phyloP scores from a whole-genome alignment of 106 monocot species.

The Cymbidium sinense region DNA sequence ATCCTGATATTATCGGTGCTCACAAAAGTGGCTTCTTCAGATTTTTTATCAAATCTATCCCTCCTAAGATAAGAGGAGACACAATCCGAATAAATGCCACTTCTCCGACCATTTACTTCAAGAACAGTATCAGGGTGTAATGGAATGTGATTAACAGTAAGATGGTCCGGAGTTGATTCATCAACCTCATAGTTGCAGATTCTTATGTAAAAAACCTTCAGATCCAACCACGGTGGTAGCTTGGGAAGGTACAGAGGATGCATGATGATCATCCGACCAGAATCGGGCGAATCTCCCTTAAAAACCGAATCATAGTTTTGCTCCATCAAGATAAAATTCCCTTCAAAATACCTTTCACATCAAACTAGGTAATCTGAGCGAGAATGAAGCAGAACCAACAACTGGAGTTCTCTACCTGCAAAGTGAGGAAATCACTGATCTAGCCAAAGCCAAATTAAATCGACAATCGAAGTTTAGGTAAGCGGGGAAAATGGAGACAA shows the following conservation, averaged over 20 bases:
- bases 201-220: slow-evolving; percentile 48
- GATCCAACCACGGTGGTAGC: slow-evolving; percentile 26
- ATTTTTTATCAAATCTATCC: slow-evolving; percentile 52
- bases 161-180: slow-evolving; percentile 34
- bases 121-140: slow-evolving; percentile 22
- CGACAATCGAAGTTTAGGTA: background rate
- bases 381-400: background rate
- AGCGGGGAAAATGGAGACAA: background rate
- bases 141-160: slow-evolving; percentile 52
- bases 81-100: slow-evolving; percentile 23
- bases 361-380: background rate
- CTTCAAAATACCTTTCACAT: background rate
- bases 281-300: slow-evolving; percentile 19
- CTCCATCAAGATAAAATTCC: slow-evolving; percentile 16
- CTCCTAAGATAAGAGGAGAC: slow-evolving; percentile 48
- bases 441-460: background rate
- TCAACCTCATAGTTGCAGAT: slow-evolving; percentile 42
- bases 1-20: slow-evolving; percentile 59
- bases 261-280: slow-evolving; percentile 48
- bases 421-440: background rate
- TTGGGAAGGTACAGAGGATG: slow-evolving; percentile 52
- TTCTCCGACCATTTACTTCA: slow-evolving; percentile 52
- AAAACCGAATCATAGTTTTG: background rate
- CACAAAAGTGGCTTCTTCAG: slow-evolving; percentile 52
- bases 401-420: background rate